Evolutionary conservation across 75 land plant genomes (phyloP).

Genomic region (Sequoia sempervirens): DNA sequence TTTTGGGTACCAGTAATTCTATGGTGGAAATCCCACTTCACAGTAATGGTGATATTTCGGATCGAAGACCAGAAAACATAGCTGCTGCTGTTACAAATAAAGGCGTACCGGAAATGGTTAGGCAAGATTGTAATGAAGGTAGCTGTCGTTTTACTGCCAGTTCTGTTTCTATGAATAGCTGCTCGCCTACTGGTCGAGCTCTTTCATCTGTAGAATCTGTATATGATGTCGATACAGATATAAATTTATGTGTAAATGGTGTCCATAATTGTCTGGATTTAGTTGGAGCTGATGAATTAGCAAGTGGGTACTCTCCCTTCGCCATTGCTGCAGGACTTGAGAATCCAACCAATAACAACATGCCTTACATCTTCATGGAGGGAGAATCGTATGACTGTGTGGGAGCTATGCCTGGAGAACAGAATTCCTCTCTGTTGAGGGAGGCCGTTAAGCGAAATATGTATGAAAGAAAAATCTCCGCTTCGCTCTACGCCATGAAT

Average conservation of each 20-base stretch:
- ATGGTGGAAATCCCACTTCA: not conserved
- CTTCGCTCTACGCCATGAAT: conserved; percentile 44
- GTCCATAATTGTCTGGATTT: not conserved
- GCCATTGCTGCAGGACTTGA: conserved; percentile 26
- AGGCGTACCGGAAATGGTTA: too few species aligned
- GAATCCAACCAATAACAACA: not conserved
- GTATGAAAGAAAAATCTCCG: conserved; percentile 41
- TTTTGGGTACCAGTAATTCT: not conserved
- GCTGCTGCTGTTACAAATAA: not conserved
- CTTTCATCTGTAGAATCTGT: too few species aligned
- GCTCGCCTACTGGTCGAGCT: too few species aligned
- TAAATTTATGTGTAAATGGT: too few species aligned
- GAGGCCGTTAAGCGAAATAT: conserved; percentile 37
- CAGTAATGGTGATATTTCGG: not conserved
- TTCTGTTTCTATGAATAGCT: not conserved
- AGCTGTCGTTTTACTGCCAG: not conserved
- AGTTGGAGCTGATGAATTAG: not conserved
- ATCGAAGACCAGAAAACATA: too few species aligned
- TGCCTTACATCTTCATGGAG: not conserved
- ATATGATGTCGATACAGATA: not conserved
- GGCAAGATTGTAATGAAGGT: conserved; percentile 5
- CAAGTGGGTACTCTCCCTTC: conserved; percentile 24
- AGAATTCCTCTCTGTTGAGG: conserved; percentile 12
- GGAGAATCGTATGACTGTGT: not conserved
- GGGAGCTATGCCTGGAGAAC: conserved; percentile 6